Evolutionary conservation across 306 rosid species (phyloP).

Genomic region (Rosa chinensis): DNA sequence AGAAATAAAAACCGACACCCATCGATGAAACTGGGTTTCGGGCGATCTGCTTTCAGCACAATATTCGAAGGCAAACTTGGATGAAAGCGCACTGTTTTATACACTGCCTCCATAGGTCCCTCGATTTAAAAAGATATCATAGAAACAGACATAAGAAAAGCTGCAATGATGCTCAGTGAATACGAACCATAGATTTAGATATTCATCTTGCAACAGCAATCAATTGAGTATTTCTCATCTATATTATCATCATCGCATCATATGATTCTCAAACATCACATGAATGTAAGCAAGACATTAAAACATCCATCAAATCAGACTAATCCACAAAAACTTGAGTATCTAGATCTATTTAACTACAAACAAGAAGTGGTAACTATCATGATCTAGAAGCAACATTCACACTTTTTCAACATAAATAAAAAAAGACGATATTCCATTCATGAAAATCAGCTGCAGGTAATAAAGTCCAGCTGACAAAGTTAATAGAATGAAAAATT

Average conservation of each 20-base stretch:
- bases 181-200: constrained; percentile 68
- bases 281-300: not conserved
- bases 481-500: constrained; percentile 44
- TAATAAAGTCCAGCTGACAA: constrained; percentile 52
- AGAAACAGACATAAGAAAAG: not conserved
- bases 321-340: not conserved
- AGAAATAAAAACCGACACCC: constrained; percentile 30
- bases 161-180: constrained; percentile 77
- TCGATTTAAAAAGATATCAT: not conserved
- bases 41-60: constrained; percentile 36
- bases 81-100: constrained; percentile 51
- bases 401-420: not conserved
- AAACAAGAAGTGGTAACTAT: not conserved
- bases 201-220: constrained; percentile 76
- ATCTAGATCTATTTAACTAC: not conserved
- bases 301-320: not conserved
- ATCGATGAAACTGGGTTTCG: constrained; percentile 12
- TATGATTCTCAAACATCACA: not conserved
- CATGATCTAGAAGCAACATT: too few species aligned
- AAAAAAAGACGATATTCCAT: constrained; percentile 29
- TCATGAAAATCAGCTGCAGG: constrained; percentile 58
- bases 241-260: constrained; percentile 28
- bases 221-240: constrained; percentile 33
- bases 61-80: constrained; percentile 98
- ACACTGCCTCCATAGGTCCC: constrained; percentile 96